Percentiles rank a stretch among this genome's conserved stretches.
These are phyloP conservation scores for Arthrobotrys conoides DNA, from an alignment of 2,329 filamentous ascomycete genomes.

Conservation along the genomic window DNA sequence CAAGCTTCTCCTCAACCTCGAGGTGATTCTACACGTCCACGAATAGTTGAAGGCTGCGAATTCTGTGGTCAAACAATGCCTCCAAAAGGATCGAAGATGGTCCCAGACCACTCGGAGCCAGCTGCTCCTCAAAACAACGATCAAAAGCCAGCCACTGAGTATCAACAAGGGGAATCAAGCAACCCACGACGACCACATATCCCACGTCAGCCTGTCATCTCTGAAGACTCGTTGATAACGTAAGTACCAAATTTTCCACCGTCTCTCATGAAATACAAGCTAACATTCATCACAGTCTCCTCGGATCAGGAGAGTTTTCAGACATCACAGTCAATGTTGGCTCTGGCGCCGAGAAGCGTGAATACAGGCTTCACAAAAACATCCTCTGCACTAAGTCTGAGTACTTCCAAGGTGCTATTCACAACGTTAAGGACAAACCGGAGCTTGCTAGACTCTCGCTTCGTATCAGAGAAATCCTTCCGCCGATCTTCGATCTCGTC, in stretches of 20 bases:
- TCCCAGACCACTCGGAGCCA: background rate
- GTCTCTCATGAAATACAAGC: background rate
- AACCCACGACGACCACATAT: background rate
- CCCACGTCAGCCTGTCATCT: background rate
- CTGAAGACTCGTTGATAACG: slow-evolving; percentile 36
- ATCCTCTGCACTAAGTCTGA: slow-evolving; percentile 47
- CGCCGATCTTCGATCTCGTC: slow-evolving; percentile 54
- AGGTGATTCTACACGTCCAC: too few relatives aligned
- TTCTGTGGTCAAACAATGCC: background rate
- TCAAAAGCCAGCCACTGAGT: background rate
- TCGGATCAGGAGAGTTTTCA: slow-evolving; percentile 24
- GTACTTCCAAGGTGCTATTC: slow-evolving; percentile 29
- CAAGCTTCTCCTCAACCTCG: background rate
- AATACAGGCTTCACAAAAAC: slow-evolving; percentile 44
- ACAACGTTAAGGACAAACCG: background rate
- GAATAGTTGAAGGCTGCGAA: too few relatives aligned
- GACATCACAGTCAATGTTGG: slow-evolving; percentile 41
- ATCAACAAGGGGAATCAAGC: background rate
- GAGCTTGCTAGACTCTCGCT: background rate
- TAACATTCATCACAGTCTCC: slow-evolving; percentile 12
- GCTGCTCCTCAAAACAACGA: background rate
- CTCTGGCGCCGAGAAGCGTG: background rate
- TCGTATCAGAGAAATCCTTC: slow-evolving; percentile 29
- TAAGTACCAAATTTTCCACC: background rate
- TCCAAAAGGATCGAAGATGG: background rate